Conservation (phyloP, 768 basidiomycete species). For the Trametes cubensis region DNA sequence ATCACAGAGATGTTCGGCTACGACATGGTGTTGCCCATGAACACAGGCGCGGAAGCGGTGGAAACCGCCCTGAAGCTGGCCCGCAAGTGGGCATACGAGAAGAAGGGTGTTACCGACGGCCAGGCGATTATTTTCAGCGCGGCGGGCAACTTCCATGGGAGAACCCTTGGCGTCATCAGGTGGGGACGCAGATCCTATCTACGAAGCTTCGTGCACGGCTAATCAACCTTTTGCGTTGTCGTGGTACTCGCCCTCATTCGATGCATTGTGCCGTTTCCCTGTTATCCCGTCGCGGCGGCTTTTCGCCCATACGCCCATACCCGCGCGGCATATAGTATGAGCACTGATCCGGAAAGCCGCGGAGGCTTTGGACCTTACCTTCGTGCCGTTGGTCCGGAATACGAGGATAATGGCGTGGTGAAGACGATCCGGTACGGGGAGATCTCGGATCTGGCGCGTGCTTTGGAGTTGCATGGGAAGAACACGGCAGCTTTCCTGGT, state of each 20-base stretch:
- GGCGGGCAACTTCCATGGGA: conserved; percentile 93
- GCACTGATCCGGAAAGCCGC: conserved; percentile 90
- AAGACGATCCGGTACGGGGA: conserved; percentile 82
- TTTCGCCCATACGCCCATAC: background rate
- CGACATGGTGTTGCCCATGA: conserved; percentile 98
- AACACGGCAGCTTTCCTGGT: conserved; percentile 91
- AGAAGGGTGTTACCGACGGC: conserved; percentile 80
- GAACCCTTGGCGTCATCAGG: conserved; percentile 89
- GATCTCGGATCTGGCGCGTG: conserved; percentile 78
- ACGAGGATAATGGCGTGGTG: conserved; percentile 50
- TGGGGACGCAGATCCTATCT: conserved; percentile 28
- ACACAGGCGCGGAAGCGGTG: conserved; percentile 98
- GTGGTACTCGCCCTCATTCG: conserved; percentile 22
- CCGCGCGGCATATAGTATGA: conserved; percentile 60
- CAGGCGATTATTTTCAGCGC: conserved; percentile 86
- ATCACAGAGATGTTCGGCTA: conserved; percentile 85
- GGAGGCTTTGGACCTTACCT: conserved; percentile 92
- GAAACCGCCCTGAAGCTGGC: conserved; percentile 97
- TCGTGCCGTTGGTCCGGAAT: conserved; percentile 79
- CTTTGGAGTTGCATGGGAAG: conserved; percentile 77
- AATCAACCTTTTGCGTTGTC: conserved; percentile 19
- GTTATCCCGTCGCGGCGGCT: background rate
- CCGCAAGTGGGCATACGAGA: conserved; percentile 94
- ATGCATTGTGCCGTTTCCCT: conserved; percentile 12
- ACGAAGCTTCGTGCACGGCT: conserved; percentile 9